These are phyloP conservation scores for Exophiala sideris DNA, from an alignment of 2,329 filamentous ascomycete genomes.

Conservation along the genomic window DNA sequence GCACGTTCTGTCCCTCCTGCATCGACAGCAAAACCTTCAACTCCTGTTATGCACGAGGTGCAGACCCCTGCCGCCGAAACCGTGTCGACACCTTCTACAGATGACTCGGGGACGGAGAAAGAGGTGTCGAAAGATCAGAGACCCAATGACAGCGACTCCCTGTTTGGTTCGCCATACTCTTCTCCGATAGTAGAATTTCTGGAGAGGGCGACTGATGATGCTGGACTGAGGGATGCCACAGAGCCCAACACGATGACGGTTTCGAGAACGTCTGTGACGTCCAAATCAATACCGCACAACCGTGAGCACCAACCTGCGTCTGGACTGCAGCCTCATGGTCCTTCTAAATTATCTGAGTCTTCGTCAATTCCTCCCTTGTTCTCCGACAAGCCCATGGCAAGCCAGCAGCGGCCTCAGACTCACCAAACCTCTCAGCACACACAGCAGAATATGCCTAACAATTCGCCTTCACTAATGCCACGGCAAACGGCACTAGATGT, in stretches of 20 bases:
- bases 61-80: slow-evolving; percentile 3
- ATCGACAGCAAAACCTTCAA: background rate
- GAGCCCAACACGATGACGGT: background rate
- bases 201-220: slow-evolving; percentile 16
- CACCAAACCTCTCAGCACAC: background rate
- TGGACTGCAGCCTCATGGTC: background rate
- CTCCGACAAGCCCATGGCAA: slow-evolving; percentile 8
- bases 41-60: background rate
- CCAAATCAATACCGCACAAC: background rate
- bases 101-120: background rate
- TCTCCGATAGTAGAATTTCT: slow-evolving; percentile 19
- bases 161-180: slow-evolving; percentile 16
- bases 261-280: background rate
- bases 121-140: background rate
- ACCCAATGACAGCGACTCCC: slow-evolving; percentile 8
- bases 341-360: background rate
- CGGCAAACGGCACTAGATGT: slow-evolving; percentile 4
- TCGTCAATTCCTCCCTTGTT: slow-evolving; percentile 13
- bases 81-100: slow-evolving; percentile 9
- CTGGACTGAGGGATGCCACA: slow-evolving; percentile 7
- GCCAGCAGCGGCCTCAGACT: slow-evolving; percentile 2
- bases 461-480: background rate
- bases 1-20: background rate
- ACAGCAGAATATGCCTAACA: background rate
- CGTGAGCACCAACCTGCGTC: background rate